These are phyloP conservation scores for Cercospora canescens DNA, from an alignment of 2,329 filamentous ascomycete species.

Conservation along the genomic window DNA sequence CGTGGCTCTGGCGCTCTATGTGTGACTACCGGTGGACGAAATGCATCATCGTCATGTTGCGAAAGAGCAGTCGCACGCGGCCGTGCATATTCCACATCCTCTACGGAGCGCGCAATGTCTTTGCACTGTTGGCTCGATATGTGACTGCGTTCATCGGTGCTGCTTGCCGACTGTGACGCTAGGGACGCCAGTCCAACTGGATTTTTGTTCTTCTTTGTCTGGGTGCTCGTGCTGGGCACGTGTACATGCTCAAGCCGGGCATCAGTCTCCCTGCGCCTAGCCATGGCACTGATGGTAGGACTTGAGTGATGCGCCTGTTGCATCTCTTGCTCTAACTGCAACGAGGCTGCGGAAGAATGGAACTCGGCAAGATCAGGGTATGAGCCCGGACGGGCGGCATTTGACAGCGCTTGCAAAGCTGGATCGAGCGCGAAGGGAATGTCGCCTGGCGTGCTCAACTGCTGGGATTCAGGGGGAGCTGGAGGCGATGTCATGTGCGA, in stretches of 20 bases:
- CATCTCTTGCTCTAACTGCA: conserved; percentile 8
- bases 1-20: background rate
- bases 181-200: background rate
- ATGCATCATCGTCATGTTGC: background rate
- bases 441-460: background rate
- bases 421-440: background rate
- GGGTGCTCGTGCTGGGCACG: background rate
- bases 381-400: background rate
- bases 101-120: background rate
- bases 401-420: background rate
- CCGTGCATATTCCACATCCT: background rate
- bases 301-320: conserved; percentile 1
- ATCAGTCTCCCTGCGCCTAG: background rate
- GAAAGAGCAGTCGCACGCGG: background rate
- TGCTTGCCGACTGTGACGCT: background rate
- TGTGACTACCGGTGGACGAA: background rate
- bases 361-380: background rate
- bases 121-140: background rate
- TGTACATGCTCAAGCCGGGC: background rate
- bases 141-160: background rate
- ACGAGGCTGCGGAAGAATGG: background rate
- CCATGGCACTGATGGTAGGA: background rate
- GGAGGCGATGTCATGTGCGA: background rate
- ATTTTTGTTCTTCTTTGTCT: background rate
- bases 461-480: background rate